These are phyloP conservation scores for Passalora sequoiae DNA, from an alignment of 2,329 filamentous ascomycete species.

Conservation along the genomic window DNA sequence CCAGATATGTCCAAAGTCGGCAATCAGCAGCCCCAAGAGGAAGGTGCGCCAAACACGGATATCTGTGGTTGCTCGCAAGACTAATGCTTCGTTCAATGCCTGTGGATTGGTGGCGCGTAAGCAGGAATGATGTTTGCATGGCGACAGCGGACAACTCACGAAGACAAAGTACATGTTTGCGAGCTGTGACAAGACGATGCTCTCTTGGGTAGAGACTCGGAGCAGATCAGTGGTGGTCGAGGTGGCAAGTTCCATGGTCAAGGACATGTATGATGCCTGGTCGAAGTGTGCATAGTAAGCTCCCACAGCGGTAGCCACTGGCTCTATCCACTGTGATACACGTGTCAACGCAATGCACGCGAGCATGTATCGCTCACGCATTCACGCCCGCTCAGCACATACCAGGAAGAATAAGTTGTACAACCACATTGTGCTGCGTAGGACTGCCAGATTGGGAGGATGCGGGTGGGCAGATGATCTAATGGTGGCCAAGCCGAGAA, in stretches of 20 bases:
- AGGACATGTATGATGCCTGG: constrained; percentile 54
- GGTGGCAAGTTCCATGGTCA: constrained; percentile 48
- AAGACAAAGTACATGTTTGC: constrained; percentile 75
- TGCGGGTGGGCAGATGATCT: neutral
- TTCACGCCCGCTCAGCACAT: too few species aligned
- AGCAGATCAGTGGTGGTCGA: constrained; percentile 39
- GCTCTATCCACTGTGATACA: constrained; percentile 69
- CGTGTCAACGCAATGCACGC: too few species aligned
- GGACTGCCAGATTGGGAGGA: neutral
- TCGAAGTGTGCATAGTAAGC: constrained; percentile 50
- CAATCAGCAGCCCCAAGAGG: constrained; percentile 62
- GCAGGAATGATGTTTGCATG: neutral
- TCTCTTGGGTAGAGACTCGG: constrained; percentile 53
- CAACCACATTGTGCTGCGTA: constrained; percentile 46
- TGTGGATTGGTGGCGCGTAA: neutral
- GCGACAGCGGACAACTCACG: constrained; percentile 10
- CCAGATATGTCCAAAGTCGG: constrained; percentile 72
- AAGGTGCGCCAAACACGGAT: constrained; percentile 65
- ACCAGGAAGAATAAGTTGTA: neutral
- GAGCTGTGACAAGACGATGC: constrained; percentile 65
- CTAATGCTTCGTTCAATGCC: constrained; percentile 68
- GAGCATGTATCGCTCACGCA: too few species aligned
- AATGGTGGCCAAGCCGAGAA: neutral
- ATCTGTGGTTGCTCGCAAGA: constrained; percentile 65
- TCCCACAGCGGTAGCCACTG: constrained; percentile 49